Base-by-base conservation (phyloP, 2,329 filamentous ascomycete genomes). In the Verticillium tricorpus region DNA sequence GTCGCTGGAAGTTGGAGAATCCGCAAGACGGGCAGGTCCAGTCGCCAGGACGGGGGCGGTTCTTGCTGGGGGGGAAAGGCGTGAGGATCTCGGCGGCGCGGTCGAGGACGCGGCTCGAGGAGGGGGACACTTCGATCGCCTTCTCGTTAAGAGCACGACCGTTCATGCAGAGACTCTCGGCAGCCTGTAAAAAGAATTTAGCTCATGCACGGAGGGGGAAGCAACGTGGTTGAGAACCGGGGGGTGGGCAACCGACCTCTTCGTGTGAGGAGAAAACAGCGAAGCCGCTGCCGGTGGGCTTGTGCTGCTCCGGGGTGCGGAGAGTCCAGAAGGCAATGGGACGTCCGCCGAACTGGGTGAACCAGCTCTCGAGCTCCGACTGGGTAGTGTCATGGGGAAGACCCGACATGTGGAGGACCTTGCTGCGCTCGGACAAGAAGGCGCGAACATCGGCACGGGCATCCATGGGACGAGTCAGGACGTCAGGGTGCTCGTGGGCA, bases 291-390 rank as follows among this genome's bases (percentile, higher is more conserved):
- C 95, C 95, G 11, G 95, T 99, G n/a, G 95, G 95, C 83, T 99
- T 99, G 79, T 98, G 95, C 79, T 98, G 95, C 77, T 99, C 95
- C 3, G 95, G 95, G 15, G 95, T 99, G 65, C 94, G 91, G 58
- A 99, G 85, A 19, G 95, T 99, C 95, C 95, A 99, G 80, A 99
- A 99, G 22, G 95, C 95, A 78, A 99, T 99, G 34, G 95, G 95
- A 54, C 95, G 91, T 58, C 95, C 95, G 66, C 95, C 95, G 73
- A 97, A 99, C 77, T 99, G 95, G 34, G 95, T 99, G 74, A 98
- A 99, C 95, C 95, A 99, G 79, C 93, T 97, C 80, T 99, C 95
- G 28, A 99, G 85, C 80, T 99, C 95, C 3, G 94, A 98, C 79
- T 99, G 95, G 1, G 95, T 99, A 39, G 95, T 99, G 71, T 99